Percentiles rank a stretch among this genome's conserved stretches.
These are phyloP conservation scores for Acacia pycnantha DNA, from an alignment of 331 rosid species.

Conservation along the genomic window DNA sequence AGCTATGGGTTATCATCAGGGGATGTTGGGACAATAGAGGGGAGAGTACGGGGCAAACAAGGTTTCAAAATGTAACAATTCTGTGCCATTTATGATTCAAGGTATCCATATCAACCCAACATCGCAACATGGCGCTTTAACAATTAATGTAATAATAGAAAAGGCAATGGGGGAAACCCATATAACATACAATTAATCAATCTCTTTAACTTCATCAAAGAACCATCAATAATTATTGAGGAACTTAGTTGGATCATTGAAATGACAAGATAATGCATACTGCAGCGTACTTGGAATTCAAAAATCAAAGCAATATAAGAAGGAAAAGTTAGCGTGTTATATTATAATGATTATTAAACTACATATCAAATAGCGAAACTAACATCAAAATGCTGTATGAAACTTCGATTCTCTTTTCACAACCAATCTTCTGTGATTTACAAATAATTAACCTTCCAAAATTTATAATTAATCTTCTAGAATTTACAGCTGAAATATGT, in stretches of 20 bases:
- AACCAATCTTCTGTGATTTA: too few species aligned
- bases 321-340: too few species aligned
- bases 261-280: background rate
- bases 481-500: background rate
- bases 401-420: background rate
- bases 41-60: background rate
- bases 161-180: background rate
- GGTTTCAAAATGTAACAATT: background rate
- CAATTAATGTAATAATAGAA: too few species aligned
- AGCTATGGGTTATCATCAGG: background rate
- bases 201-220: background rate
- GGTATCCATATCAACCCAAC: background rate
- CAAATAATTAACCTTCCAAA: too few species aligned
- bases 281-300: too few species aligned
- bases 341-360: too few species aligned
- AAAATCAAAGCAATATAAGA: too few species aligned
- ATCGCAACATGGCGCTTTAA: background rate
- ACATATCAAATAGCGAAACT: background rate
- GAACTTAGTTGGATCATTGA: background rate
- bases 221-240: background rate
- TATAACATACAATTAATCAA: background rate
- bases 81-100: background rate
- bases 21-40: background rate
- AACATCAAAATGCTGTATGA: background rate
- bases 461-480: background rate